Evolutionary conservation across 306 rosid species (phyloP), one percentile per base, ranked within the genome.

Genomic region (Acmispon strigosus): DNA sequence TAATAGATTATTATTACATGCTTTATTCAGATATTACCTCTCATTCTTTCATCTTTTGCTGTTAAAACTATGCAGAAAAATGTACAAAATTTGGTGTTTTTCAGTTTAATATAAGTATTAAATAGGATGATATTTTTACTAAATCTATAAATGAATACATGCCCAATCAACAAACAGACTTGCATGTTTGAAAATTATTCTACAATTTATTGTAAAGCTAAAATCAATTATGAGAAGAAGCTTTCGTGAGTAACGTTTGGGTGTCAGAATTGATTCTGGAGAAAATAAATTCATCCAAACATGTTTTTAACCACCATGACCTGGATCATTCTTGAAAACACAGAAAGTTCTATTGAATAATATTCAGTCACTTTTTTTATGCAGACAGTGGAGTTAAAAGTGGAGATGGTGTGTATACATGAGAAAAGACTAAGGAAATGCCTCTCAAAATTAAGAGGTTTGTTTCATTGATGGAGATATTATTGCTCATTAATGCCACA

Each of bases 401-500:
- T 92, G 71, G 96, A 92, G 76, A 92, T 92, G 98, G 96, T 86
- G 2, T 92, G 92, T 63, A 79, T 92, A 76, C 96, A 92, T 32
- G 98, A 92, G 87, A 92, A 82, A 73, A 83, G 96, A 76, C 76
- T 92, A 7, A 80, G 98, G 82, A 92, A 92, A 82, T 83, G 89
- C 75, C 83, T 92, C 29, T 85, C 92, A 36, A 92, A 92, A 79
- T 53, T 92, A 49, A 89, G 58, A 89, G 97, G 97, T 87, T 36
- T 1, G 65, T 43, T 22, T 76, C 0, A 44, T n/a, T 59, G 58
- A 42, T 42, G 43, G 16, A 59, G 41, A 73, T 42, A 58, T 43
- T 42, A 58, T 41, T 51, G 47, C 6, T 62, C 6, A 59, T 43
- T 3, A 59, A 20, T 66, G 61, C 6, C 54, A 58, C 71, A 73